These are phyloP conservation scores for Suhomyces xylopsoci DNA, from an alignment of 805 yeast species.

Conservation along the genomic window DNA sequence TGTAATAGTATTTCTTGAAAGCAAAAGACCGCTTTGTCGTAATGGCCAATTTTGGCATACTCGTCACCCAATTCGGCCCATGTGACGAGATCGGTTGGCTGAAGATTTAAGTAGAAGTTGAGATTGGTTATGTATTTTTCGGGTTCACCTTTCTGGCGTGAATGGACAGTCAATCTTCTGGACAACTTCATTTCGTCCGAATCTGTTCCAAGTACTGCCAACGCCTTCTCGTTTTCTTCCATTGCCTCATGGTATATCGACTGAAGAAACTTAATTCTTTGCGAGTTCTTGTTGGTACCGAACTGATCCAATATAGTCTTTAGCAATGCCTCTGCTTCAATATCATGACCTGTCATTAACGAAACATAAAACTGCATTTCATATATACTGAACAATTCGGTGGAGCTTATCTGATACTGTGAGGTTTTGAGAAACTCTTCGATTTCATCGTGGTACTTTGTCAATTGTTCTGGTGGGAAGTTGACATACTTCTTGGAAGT, in stretches of 20 bases:
- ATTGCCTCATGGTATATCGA: conserved; percentile 57
- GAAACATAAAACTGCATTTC: conserved; percentile 72
- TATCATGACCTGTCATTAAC: conserved; percentile 58
- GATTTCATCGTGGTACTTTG: conserved; percentile 40
- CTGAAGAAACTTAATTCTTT: conserved; percentile 53
- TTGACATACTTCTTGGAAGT: conserved; percentile 49
- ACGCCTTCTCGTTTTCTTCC: conserved; percentile 32
- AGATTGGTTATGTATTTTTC: conserved; percentile 55
- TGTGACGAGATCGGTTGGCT: conserved; percentile 71
- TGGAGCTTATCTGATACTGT: conserved; percentile 36
- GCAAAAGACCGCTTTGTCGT: conserved; percentile 63
- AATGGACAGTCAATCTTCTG: conserved; percentile 35
- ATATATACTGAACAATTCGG: conserved; percentile 52
- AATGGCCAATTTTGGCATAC: conserved; percentile 61
- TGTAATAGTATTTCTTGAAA: conserved; percentile 67
- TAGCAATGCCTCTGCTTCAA: conserved; percentile 65
- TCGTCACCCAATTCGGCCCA: conserved; percentile 76
- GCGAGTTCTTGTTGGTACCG: conserved; percentile 48
- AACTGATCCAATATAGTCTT: conserved; percentile 68
- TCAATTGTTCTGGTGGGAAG: conserved; percentile 45
- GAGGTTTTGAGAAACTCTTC: conserved; percentile 28
- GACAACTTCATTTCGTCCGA: conserved; percentile 37
- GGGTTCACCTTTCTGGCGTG: conserved; percentile 22
- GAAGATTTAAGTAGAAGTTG: conserved; percentile 51
- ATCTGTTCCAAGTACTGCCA: conserved; percentile 23